A percentile compares a stretch with the other conserved stretches of the same genome.
These are phyloP conservation scores for Aspergillus fructus DNA, from an alignment of 2,329 filamentous ascomycete species.

Conservation along the genomic window DNA sequence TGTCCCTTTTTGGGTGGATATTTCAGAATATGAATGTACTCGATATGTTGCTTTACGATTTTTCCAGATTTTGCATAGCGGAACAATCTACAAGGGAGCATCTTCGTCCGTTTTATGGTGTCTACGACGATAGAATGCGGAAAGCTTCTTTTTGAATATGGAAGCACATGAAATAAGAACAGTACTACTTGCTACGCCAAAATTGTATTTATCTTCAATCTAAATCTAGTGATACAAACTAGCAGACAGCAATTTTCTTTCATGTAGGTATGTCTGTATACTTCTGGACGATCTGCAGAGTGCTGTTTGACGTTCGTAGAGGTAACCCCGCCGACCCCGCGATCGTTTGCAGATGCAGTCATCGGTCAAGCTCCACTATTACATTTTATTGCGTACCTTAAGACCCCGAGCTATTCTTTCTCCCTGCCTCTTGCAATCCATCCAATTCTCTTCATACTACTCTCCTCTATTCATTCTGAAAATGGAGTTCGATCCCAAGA, in stretches of 20 bases:
- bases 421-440: not conserved
- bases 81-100: slow-evolving; percentile 15
- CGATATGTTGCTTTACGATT: slow-evolving; percentile 22
- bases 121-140: slow-evolving; percentile 3
- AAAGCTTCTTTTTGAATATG: not conserved
- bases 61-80: slow-evolving; percentile 24
- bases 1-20: slow-evolving; percentile 6
- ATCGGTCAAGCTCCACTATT: slow-evolving; percentile 3
- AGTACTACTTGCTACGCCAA: not conserved
- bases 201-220: not conserved
- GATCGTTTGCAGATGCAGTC: slow-evolving; percentile 5
- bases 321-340: slow-evolving; percentile 4
- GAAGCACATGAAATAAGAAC: not conserved
- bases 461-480: slow-evolving; percentile 8
- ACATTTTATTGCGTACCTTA: not conserved
- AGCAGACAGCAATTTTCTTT: not conserved
- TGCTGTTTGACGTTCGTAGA: not conserved
- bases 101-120: slow-evolving; percentile 1
- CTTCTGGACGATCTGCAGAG: not conserved
- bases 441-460: not conserved
- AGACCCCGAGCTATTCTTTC: not conserved
- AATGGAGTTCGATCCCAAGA: slow-evolving; percentile 76
- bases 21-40: slow-evolving; percentile 16
- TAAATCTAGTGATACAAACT: not conserved
- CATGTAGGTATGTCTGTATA: not conserved